These are phyloP conservation scores for Brassica juncea DNA, from an alignment of 345 rosid genomes.

Conservation along the genomic window DNA sequence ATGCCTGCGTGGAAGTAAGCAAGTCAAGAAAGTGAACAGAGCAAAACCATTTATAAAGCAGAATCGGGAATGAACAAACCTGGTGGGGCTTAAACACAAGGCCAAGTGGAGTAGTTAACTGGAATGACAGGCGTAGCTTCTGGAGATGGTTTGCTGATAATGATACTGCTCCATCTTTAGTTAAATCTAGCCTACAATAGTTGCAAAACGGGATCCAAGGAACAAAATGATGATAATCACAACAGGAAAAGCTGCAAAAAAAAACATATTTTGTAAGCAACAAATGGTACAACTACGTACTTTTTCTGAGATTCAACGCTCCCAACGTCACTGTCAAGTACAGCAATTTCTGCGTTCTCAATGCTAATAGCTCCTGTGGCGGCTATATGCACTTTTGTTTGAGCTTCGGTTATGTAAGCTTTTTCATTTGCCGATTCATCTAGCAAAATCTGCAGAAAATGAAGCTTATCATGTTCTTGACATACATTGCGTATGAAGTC, in stretches of 20 bases:
- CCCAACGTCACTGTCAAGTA: constrained; percentile 87
- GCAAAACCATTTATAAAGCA: neutral
- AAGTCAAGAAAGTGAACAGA: constrained; percentile 29
- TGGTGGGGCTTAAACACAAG: constrained; percentile 87
- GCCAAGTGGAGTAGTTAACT: constrained; percentile 66
- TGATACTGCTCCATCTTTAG: constrained; percentile 58
- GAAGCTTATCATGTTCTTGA: constrained; percentile 5
- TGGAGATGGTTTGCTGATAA: constrained; percentile 95
- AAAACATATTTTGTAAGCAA: neutral
- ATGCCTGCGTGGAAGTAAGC: constrained; percentile 63
- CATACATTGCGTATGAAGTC: constrained; percentile 18
- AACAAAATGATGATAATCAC: constrained; percentile 16
- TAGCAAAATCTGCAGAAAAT: constrained; percentile 52
- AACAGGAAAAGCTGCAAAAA: neutral
- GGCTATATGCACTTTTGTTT: constrained; percentile 58
- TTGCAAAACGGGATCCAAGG: constrained; percentile 11
- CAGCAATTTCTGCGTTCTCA: constrained; percentile 69
- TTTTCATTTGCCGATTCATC: constrained; percentile 63
- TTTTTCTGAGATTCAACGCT: constrained; percentile 69
- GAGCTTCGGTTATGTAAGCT: constrained; percentile 61
- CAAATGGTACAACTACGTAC: constrained; percentile 43
- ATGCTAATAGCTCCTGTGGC: constrained; percentile 65
- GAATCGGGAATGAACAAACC: constrained; percentile 47
- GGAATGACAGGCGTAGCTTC: constrained; percentile 78
- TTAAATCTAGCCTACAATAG: constrained; percentile 65